Evolutionary conservation across 1,284 basidiomycete species (phyloP), one percentile per base, ranked within the genome.

Genomic region (Ceratobasidium sp.): DNA sequence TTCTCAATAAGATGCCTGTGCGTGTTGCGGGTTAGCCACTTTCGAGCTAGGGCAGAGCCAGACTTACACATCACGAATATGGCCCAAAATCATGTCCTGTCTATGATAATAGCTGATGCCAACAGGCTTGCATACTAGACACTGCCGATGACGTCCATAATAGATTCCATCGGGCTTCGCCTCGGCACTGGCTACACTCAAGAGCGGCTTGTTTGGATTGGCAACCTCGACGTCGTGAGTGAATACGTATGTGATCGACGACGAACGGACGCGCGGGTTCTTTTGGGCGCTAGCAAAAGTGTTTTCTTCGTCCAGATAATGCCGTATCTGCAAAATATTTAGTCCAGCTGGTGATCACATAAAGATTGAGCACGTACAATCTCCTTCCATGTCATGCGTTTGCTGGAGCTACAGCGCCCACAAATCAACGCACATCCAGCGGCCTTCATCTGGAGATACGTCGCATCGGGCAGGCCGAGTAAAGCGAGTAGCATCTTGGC

Each of bases 391-490:
- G 28, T 7, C 46, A 33, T 63, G 61, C 11, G 8, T 44, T 23
- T 18, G 16, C 16, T 25, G 14, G 16, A 28, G 12, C 16, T 18
- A 25, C 61, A 63, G n/a, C 61, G 38, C 5, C 61, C 61, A 23
- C 61, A 63, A 9, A 25, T n/a, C 38, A 63, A 63, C 14, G 21
- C 28, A 18, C n/a, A 12, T 16, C 61, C 61, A 23, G 33, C 44
- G 30, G 61, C 44, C 21, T 63, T 63, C 46, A 63, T 12, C 40
- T 51, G n/a, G 21, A 63, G 42, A 21, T 49, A 63, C 4, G 61
- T 30, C 30, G n/a, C 44, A 51, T 63, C 30, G 28, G 61, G 61
- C 18, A 21, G 46, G 9, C 61, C 46, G 9, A 63, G 48, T 11
- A 25, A 23, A 33, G 25, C 9, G 9, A 63, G 30, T 12, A 63